A percentile compares a stretch with the other conserved stretches of the same genome.
Evolutionary conservation across 768 basidiomycete species (phyloP).

Genomic region (Boletus subparvulus): DNA sequence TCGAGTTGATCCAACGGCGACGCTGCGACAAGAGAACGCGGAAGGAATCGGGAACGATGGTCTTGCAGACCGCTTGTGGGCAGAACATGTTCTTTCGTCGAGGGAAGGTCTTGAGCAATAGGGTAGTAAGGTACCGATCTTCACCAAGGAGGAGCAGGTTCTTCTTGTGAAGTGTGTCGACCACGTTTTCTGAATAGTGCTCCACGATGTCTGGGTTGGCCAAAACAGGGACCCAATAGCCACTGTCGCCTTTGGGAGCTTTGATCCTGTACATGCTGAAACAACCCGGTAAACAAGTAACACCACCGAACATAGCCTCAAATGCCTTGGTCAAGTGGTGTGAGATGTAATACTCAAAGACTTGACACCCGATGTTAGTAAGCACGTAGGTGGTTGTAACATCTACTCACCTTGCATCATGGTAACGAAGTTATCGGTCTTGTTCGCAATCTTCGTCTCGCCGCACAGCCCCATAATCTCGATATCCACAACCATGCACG

Average conservation of each 20-base stretch:
- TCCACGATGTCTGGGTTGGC: constrained; percentile 99
- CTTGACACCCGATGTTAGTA: constrained; percentile 41
- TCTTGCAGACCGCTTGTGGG: constrained; percentile 98
- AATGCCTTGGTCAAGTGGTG: constrained; percentile 99
- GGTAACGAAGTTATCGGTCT: constrained; percentile 96
- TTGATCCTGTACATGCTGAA: constrained; percentile 99
- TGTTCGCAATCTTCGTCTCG: constrained; percentile 99
- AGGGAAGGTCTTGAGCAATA: constrained; percentile 98
- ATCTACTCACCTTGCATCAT: constrained; percentile 93
- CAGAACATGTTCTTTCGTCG: constrained; percentile 99
- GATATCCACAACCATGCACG: constrained; percentile 94
- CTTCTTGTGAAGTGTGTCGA: constrained; percentile 99
- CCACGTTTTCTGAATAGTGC: constrained; percentile 99
- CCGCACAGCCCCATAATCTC: constrained; percentile 99
- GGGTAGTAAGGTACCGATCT: constrained; percentile 97
- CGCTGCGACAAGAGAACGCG: constrained; percentile 90
- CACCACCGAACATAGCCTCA: constrained; percentile 99
- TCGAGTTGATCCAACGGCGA: constrained; percentile 99
- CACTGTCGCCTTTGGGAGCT: constrained; percentile 92
- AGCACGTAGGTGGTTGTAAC: not conserved
- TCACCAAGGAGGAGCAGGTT: constrained; percentile 95
- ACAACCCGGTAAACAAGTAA: constrained; percentile 98
- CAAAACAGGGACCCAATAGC: constrained; percentile 98
- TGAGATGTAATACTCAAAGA: constrained; percentile 99
- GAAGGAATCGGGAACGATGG: constrained; percentile 97